Percentiles rank a stretch among this genome's conserved stretches.
phyloP scores from a whole-genome alignment of 2,329 filamentous ascomycete species.

The Arthrobotrys megalospora region DNA sequence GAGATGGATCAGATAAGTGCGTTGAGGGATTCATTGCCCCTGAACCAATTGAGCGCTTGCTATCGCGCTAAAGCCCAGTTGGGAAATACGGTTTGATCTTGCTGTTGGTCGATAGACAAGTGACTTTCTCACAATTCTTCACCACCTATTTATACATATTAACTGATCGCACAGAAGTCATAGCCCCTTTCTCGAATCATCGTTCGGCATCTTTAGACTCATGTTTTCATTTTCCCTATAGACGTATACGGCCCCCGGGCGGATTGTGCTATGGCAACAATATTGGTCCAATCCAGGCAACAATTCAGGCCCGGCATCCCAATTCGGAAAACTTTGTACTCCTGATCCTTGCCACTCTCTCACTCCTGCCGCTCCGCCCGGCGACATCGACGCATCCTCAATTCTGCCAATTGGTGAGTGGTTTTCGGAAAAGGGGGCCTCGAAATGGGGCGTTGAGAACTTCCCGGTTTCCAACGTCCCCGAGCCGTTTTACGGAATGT shows the following conservation, averaged over 20 bases:
- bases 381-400: constrained; percentile 29
- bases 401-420: constrained; percentile 24
- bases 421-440: constrained; percentile 17
- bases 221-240: constrained; percentile 16
- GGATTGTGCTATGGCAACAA: constrained; percentile 29
- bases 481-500: constrained; percentile 30
- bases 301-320: constrained; percentile 26
- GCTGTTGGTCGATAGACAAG: constrained; percentile 17
- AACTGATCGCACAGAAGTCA: constrained; percentile 2
- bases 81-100: constrained; percentile 8
- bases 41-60: constrained; percentile 11
- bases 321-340: constrained; percentile 19
- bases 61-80: constrained; percentile 18
- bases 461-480: constrained; percentile 29
- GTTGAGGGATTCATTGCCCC: constrained; percentile 16
- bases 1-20: constrained; percentile 5
- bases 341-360: constrained; percentile 30
- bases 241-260: constrained; percentile 11
- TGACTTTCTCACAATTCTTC: constrained; percentile 17
- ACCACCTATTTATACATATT: constrained; percentile 23
- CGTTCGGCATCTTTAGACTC: constrained; percentile 13
- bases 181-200: constrained; percentile 20
- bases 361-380: constrained; percentile 27
- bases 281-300: constrained; percentile 13
- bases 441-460: constrained; percentile 4